These are phyloP conservation scores for Scenedesmus sp. DNA, from an alignment of 163 green algal species.

Conservation along the genomic window DNA sequence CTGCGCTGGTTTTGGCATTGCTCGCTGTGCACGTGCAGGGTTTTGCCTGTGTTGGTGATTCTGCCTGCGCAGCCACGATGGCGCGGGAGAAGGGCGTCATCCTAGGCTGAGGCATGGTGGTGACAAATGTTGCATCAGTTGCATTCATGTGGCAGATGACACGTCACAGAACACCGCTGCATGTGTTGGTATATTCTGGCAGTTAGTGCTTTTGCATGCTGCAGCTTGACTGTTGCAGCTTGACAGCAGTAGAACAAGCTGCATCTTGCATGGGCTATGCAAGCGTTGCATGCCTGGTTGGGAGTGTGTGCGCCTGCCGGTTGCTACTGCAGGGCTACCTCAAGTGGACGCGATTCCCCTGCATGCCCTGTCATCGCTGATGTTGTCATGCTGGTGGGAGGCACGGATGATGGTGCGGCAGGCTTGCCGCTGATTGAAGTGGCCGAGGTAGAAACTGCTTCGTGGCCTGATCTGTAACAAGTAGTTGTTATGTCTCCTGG, in stretches of 20 bases:
- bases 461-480: no score
- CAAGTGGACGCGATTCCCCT: no score
- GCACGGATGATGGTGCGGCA: no score
- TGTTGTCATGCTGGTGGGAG: no score
- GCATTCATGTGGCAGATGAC: no score
- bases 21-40: background rate
- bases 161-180: no score
- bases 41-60: background rate
- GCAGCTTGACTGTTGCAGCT: background rate
- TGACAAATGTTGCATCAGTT: no score
- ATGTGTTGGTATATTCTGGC: background rate
- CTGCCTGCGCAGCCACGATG: background rate
- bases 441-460: no score
- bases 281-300: background rate
- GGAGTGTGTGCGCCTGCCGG: background rate
- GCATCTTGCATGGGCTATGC: background rate
- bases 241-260: background rate
- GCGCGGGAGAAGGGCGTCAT: background rate
- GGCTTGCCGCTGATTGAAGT: no score
- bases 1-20: background rate
- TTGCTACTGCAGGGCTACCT: background rate
- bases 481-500: no score
- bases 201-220: background rate
- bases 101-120: background rate
- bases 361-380: no score